A percentile compares a stretch with the other conserved stretches of the same genome.
Evolutionary conservation across 106 monocot genomes (phyloP).

Genomic region (Posidonia australis): DNA sequence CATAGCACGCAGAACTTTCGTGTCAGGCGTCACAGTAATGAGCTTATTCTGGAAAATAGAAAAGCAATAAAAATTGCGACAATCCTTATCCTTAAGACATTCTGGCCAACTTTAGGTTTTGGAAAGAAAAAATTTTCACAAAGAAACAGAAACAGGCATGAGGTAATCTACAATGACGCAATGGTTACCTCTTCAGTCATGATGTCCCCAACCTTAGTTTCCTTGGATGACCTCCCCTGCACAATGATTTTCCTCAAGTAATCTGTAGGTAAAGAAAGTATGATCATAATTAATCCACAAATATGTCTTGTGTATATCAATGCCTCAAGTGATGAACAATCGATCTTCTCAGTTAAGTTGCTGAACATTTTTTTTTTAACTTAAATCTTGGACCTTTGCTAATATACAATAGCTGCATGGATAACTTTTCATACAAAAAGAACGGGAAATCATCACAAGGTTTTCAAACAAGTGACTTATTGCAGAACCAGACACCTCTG

Average conservation of each 20-base stretch:
- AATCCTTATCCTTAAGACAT: no score
- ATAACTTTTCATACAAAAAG: no score
- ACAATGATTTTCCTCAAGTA: slow-evolving; percentile 97
- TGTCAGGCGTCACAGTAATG: slow-evolving; percentile 81
- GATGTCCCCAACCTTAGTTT: slow-evolving; percentile 95
- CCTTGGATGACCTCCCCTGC: slow-evolving; percentile 96
- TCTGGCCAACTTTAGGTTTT: no score
- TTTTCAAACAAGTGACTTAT: no score
- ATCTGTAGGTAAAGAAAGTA: slow-evolving; percentile 33
- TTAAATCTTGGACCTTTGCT: no score
- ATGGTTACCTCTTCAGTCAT: slow-evolving; percentile 92
- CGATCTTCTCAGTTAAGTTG: no score
- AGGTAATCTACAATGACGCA: not conserved
- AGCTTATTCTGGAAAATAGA: slow-evolving; percentile 61
- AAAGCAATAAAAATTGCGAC: not conserved
- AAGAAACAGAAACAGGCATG: not conserved
- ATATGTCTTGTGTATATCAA: not conserved
- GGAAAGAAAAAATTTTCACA: not conserved
- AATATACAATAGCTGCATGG: no score
- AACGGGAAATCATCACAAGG: no score
- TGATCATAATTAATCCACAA: not conserved
- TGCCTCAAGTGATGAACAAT: no score
- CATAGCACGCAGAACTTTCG: slow-evolving; percentile 91
- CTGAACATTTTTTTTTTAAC: slow-evolving; percentile 1
- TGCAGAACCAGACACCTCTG: no score